phyloP scores from a whole-genome alignment of 331 rosid genomes.

The Rosa hybrid region DNA sequence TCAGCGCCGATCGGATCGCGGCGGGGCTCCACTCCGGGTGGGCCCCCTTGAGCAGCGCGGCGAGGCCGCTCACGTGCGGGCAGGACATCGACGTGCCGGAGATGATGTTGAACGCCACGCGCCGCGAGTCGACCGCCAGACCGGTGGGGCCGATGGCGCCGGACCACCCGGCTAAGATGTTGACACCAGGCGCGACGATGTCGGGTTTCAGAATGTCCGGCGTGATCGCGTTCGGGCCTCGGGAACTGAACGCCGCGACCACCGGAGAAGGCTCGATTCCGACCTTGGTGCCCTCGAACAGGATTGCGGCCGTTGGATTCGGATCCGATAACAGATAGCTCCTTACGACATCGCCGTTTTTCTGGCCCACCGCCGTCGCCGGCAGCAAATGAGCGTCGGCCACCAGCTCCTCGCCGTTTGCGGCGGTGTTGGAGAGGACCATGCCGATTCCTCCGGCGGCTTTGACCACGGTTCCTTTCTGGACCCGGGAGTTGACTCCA shows the following conservation, averaged over 20 bases:
- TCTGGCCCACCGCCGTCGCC: conserved; percentile 52
- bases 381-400: conserved; percentile 73
- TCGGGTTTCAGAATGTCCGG: conserved; percentile 69
- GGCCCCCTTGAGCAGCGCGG: conserved; percentile 59
- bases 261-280: conserved; percentile 70
- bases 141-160: conserved; percentile 41
- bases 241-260: conserved; percentile 70
- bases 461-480: conserved; percentile 62
- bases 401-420: conserved; percentile 55
- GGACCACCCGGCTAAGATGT: conserved; percentile 71
- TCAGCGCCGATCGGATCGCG: conserved; percentile 67
- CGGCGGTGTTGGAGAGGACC: conserved; percentile 53
- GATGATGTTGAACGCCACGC: conserved; percentile 75
- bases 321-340: conserved; percentile 39
- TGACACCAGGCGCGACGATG: conserved; percentile 75
- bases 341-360: conserved; percentile 39
- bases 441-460: conserved; percentile 77
- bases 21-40: conserved; percentile 89
- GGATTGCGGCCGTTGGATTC: conserved; percentile 46
- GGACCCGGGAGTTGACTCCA: conserved; percentile 43
- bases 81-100: conserved; percentile 94
- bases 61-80: conserved; percentile 82
- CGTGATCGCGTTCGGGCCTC: conserved; percentile 67
- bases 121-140: conserved; percentile 40
- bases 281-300: conserved; percentile 57